Percentiles rank a stretch among this genome's conserved stretches.
These are phyloP conservation scores for Postia placenta DNA, from an alignment of 768 basidiomycete genomes.

Conservation along the genomic window DNA sequence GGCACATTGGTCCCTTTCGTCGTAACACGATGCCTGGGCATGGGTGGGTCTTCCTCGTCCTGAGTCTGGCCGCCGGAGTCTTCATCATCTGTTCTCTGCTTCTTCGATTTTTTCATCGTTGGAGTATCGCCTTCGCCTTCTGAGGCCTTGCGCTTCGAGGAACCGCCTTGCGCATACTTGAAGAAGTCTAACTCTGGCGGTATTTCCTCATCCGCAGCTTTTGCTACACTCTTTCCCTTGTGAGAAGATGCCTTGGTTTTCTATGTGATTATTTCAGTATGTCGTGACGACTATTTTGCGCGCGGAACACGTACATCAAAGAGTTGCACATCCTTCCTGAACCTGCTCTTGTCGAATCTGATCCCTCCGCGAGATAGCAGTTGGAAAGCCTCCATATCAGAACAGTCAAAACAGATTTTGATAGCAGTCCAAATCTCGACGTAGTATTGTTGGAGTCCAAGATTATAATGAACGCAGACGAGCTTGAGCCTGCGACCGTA, in stretches of 20 bases:
- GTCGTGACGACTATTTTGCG: neutral
- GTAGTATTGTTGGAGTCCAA: neutral
- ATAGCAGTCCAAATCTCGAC: neutral
- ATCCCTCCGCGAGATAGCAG: slow-evolving; percentile 83
- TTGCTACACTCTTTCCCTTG: slow-evolving; percentile 19
- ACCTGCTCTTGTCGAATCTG: slow-evolving; percentile 72
- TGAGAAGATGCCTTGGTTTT: slow-evolving; percentile 18
- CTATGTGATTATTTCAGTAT: too few relatives aligned
- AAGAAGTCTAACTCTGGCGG: slow-evolving; percentile 88
- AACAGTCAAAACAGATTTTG: neutral
- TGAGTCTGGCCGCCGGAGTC: slow-evolving; percentile 16
- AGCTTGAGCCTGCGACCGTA: neutral
- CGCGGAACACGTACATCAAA: slow-evolving; percentile 48
- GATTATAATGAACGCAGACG: neutral
- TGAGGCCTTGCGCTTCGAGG: slow-evolving; percentile 45
- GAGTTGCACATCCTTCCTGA: slow-evolving; percentile 60
- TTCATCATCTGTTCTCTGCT: slow-evolving; percentile 20
- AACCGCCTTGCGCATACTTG: slow-evolving; percentile 63
- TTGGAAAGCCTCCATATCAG: slow-evolving; percentile 78
- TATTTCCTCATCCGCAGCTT: slow-evolving; percentile 41
- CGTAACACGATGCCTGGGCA: slow-evolving; percentile 56
- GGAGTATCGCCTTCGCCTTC: slow-evolving; percentile 7
- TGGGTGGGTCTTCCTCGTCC: slow-evolving; percentile 19
- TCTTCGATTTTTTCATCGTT: slow-evolving; percentile 18
- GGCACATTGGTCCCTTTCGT: slow-evolving; percentile 73